Conservation (phyloP, 129 eudicot species). For the Arctium minus region DNA sequence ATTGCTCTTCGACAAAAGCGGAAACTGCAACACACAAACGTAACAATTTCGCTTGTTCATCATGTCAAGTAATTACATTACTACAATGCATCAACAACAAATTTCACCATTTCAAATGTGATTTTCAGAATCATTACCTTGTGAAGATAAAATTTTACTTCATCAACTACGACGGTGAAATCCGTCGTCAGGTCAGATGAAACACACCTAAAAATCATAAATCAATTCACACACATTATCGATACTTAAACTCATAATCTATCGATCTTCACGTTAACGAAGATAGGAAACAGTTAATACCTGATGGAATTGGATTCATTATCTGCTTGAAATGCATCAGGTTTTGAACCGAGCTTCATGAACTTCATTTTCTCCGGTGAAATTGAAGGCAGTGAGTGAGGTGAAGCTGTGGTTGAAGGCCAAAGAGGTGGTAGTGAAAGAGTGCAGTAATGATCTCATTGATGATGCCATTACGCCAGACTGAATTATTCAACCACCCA, state of each 20-base stretch:
- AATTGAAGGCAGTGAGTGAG: background rate
- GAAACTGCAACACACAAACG: slow-evolving; percentile 54
- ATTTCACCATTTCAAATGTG: background rate
- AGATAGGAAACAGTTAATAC: slow-evolving; percentile 20
- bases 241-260: background rate
- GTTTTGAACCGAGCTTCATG: slow-evolving; percentile 93
- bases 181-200: slow-evolving; percentile 76
- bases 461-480: slow-evolving; percentile 24
- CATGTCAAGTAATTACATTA: background rate
- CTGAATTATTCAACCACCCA: slow-evolving; percentile 32
- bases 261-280: background rate
- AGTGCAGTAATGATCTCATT: slow-evolving; percentile 24
- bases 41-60: background rate
- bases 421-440: background rate
- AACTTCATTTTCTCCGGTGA: slow-evolving; percentile 57
- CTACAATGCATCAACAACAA: background rate
- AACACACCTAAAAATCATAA: slow-evolving; percentile 53
- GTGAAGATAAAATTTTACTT: slow-evolving; percentile 69
- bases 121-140: slow-evolving; percentile 51
- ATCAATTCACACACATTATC: background rate
- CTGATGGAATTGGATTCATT: slow-evolving; percentile 53
- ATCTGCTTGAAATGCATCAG: slow-evolving; percentile 66
- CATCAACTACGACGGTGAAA: slow-evolving; percentile 55
- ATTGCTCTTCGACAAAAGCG: slow-evolving; percentile 81
- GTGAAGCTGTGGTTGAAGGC: background rate